Evolutionary conservation across 2,329 filamentous ascomycete species (phyloP).

Genomic region (Pseudopithomyces maydicus): DNA sequence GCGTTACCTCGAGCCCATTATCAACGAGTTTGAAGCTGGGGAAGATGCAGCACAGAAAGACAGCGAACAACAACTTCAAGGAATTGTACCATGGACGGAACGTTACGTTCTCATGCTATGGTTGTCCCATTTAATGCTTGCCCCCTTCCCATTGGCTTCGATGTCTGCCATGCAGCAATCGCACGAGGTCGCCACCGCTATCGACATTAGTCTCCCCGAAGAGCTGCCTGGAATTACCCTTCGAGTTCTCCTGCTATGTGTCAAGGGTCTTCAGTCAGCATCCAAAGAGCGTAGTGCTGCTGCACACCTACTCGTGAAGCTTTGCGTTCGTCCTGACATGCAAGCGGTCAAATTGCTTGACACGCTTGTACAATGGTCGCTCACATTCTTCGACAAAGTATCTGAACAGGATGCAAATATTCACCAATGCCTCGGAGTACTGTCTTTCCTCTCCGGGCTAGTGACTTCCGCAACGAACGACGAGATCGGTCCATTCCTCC

Average conservation of each 20-base stretch:
- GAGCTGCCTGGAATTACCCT: constrained; percentile 72
- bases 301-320: constrained; percentile 77
- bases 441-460: constrained; percentile 80
- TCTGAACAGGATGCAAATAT: constrained; percentile 56
- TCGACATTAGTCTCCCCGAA: constrained; percentile 60
- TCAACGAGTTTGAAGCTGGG: constrained; percentile 73
- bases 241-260: constrained; percentile 71
- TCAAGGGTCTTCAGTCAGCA: constrained; percentile 72
- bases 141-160: constrained; percentile 87
- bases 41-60: constrained; percentile 28
- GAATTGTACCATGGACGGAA: constrained; percentile 72
- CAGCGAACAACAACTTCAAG: constrained; percentile 21
- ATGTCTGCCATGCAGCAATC: constrained; percentile 66
- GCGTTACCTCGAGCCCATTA: constrained; percentile 78
- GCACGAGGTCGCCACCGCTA: constrained; percentile 30
- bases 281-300: constrained; percentile 91
- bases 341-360: constrained; percentile 73
- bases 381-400: constrained; percentile 62
- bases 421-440: constrained; percentile 77
- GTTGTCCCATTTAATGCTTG: constrained; percentile 63
- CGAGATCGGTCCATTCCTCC: constrained; percentile 71
- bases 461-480: constrained; percentile 73
- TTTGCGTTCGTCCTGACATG: constrained; percentile 89
- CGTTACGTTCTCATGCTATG: constrained; percentile 86
- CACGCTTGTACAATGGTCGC: constrained; percentile 72